Conservation (phyloP, 495 filamentous ascomycete species). For the Chlorociboria aeruginascens region DNA sequence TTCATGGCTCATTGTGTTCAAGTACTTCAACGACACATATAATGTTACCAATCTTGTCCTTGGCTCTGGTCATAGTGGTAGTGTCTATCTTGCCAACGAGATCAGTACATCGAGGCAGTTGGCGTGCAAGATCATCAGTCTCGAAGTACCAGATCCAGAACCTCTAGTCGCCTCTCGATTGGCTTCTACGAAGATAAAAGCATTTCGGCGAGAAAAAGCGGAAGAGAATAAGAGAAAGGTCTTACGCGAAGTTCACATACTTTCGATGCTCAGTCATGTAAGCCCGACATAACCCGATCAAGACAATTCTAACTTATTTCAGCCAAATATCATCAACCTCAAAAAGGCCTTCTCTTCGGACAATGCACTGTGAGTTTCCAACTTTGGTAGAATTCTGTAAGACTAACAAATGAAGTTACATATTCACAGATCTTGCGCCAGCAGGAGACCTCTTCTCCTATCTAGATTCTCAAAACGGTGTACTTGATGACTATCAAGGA, state of each 20-base stretch:
- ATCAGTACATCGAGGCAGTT: conserved; percentile 51
- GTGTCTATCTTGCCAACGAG: conserved; percentile 72
- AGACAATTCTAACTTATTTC: not conserved
- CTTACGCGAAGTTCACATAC: conserved; percentile 40
- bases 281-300: conserved; percentile 10
- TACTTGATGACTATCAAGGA: conserved; percentile 56
- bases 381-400: not conserved
- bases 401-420: conserved; percentile 34
- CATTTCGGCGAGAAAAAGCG: conserved; percentile 13
- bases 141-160: conserved; percentile 5
- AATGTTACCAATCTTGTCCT: conserved; percentile 44
- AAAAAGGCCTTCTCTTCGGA: conserved; percentile 39
- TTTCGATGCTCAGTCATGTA: conserved; percentile 49
- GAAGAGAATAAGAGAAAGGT: conserved; percentile 4
- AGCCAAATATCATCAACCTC: conserved; percentile 53
- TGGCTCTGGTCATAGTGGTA: conserved; percentile 74
- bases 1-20: not conserved
- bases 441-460: conserved; percentile 49
- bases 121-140: conserved; percentile 58
- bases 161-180: not conserved
- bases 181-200: not conserved
- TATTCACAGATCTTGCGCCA: conserved; percentile 55
- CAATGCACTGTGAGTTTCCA: conserved; percentile 36
- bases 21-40: conserved; percentile 38
- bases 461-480: conserved; percentile 29